Base-by-base conservation (phyloP, 169 alveolate species). In the Plasmodium reichenowi region DNA sequence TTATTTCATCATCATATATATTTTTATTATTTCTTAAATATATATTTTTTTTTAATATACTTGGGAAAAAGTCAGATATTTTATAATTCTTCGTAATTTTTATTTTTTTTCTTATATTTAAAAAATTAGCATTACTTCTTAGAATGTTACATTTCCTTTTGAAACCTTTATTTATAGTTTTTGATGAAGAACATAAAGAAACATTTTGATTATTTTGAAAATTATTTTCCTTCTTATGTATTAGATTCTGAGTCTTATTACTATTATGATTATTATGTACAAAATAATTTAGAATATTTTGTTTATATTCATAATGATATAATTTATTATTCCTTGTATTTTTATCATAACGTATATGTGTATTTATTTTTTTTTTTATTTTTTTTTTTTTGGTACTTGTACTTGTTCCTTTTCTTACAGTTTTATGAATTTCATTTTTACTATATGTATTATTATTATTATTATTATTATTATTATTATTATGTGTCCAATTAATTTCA, bases 1-100 rank as follows among this genome's bases (percentile, higher is more conserved):
- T 64, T 64, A 64, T 38, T 13, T 50, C 76, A 45, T 76, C 68
- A 20, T 20, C 22, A 48, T 45, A 24, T 5, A 9, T 58, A 64
- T 6, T 50, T 38, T 56, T 63, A 48, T 32, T 45, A 3, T 32
- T 80, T 67, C 45, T 26, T 32, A 3, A 3, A 32, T 4, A 32
- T 32, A 32, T 32, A 13, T 43, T 64, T 38, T 80, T 80, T 17
- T 62, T 2, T 43, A 80, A 54, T 67, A 80, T 80, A 13, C 50
- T 67, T 59, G 90, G 90, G 38, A 67, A 80, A 20, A 80, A 80
- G 13, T 80, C 83, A 3, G 9, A 56, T 9, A 80, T 80, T 80
- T 80, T 80, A 26, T 52, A 66, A 80, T 80, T 80, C 13, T 32
- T 43, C 50, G 76, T 47, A 38, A 64, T 47, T 7, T 76, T 47